These are phyloP conservation scores for Xylaria sp. DNA, from an alignment of 2,329 filamentous ascomycete species.

Conservation along the genomic window DNA sequence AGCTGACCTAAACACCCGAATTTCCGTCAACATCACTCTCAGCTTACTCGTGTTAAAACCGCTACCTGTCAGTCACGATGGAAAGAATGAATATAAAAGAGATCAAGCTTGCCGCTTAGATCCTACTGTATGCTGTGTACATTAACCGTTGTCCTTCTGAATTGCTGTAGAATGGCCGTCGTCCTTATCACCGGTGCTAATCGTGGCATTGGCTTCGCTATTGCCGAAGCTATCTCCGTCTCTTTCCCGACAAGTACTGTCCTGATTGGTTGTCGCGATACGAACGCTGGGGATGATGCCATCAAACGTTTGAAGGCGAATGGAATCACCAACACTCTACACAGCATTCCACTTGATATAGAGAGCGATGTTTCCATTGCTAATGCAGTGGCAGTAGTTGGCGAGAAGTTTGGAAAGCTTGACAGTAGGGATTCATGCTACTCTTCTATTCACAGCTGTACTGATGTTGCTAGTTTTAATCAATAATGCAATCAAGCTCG, in stretches of 20 bases:
- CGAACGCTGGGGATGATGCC: not conserved
- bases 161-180: not conserved
- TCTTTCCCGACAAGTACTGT: constrained; percentile 3
- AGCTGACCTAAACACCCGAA: not conserved
- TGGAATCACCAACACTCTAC: not conserved
- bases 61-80: not conserved
- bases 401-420: not conserved
- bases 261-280: not conserved
- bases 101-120: not conserved
- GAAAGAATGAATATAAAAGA: not conserved
- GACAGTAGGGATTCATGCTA: not conserved
- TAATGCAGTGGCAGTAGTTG: not conserved
- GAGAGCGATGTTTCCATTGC: not conserved
- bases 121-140: not conserved
- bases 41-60: not conserved
- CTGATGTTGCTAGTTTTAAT: not conserved
- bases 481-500: constrained; percentile 7
- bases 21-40: not conserved
- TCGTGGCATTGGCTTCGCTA: constrained; percentile 4
- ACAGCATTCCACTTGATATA: not conserved
- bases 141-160: too few species aligned
- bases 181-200: constrained; percentile 1
- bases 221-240: not conserved
- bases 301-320: not conserved
- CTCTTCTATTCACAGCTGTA: not conserved